phyloP scores from a whole-genome alignment of 2,329 filamentous ascomycete species.

The Didymella keratinophila region DNA sequence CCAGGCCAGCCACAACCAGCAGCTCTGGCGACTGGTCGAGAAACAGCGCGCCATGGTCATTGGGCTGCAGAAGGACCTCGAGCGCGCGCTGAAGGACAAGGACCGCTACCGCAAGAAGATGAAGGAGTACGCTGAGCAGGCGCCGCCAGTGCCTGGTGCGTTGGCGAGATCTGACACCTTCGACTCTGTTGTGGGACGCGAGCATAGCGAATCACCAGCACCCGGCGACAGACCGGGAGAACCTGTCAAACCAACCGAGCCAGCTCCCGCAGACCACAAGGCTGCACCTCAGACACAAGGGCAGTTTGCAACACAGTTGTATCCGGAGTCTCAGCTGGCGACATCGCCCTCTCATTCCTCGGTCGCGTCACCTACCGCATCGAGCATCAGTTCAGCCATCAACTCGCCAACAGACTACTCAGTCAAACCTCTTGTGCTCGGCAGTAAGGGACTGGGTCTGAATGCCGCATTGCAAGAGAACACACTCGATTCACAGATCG shows the following conservation, averaged over 20 bases:
- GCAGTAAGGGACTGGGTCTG: slow-evolving; percentile 35
- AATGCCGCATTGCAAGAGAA: slow-evolving; percentile 34
- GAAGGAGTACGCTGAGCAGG: slow-evolving; percentile 72
- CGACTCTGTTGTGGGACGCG: slow-evolving; percentile 46
- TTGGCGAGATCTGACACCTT: slow-evolving; percentile 47
- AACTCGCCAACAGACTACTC: slow-evolving; percentile 47
- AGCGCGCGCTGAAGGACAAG: slow-evolving; percentile 90
- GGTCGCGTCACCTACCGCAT: slow-evolving; percentile 25
- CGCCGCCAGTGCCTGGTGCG: slow-evolving; percentile 48
- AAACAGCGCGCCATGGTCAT: slow-evolving; percentile 95
- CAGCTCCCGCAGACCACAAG: slow-evolving; percentile 34
- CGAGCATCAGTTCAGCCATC: slow-evolving; percentile 35
- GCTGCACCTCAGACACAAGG: slow-evolving; percentile 19
- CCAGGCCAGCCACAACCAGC: slow-evolving; percentile 85
- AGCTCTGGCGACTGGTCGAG: slow-evolving; percentile 94
- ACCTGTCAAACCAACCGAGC: slow-evolving; percentile 28
- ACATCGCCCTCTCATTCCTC: slow-evolving; percentile 44
- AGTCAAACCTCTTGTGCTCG: slow-evolving; percentile 40
- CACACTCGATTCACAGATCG: slow-evolving; percentile 18
- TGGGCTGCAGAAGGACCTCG: slow-evolving; percentile 92
- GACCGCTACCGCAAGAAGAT: slow-evolving; percentile 91
- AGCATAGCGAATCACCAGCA: slow-evolving; percentile 50
- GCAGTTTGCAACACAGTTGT: slow-evolving; percentile 19
- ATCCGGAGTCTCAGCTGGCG: slow-evolving; percentile 43
- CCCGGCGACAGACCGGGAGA: slow-evolving; percentile 45